Evolutionary conservation across 306 rosid genomes (phyloP).

Genomic region (Acacia acuminata): DNA sequence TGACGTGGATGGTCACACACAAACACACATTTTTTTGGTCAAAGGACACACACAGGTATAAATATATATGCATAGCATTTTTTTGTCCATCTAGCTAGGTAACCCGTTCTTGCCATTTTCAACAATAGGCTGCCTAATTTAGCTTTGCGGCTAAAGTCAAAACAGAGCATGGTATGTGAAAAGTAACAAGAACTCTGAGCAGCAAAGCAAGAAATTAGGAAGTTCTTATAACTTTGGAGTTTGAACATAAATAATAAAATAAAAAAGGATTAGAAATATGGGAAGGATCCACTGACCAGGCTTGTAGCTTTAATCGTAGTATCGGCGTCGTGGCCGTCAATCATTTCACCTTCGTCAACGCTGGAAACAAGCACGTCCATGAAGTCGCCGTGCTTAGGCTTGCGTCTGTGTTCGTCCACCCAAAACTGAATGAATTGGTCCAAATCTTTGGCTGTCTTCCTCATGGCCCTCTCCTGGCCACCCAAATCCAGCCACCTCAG

Average conservation of each 20-base stretch:
- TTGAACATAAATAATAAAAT: not conserved
- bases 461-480: conserved; percentile 41
- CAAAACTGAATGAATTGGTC: conserved; percentile 21
- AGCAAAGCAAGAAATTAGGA: not conserved
- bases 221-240: too few species aligned
- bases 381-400: conserved; percentile 4
- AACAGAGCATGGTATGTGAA: too few species aligned
- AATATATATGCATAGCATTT: too few species aligned
- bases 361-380: conserved; percentile 39
- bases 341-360: not conserved
- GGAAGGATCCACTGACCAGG: not conserved
- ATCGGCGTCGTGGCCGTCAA: conserved; percentile 19
- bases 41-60: too few species aligned
- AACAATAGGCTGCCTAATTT: too few species aligned
- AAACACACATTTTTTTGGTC: too few species aligned
- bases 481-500: conserved; percentile 53
- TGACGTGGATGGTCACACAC: not conserved
- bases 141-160: too few species aligned
- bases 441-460: conserved; percentile 24
- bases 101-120: not conserved
- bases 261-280: not conserved
- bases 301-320: conserved; percentile 33
- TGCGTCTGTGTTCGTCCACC: conserved; percentile 39
- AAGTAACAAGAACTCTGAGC: too few species aligned
- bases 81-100: not conserved